Conservation (phyloP, 1,284 basidiomycete species). For the Ganoderma lucidum region DNA sequence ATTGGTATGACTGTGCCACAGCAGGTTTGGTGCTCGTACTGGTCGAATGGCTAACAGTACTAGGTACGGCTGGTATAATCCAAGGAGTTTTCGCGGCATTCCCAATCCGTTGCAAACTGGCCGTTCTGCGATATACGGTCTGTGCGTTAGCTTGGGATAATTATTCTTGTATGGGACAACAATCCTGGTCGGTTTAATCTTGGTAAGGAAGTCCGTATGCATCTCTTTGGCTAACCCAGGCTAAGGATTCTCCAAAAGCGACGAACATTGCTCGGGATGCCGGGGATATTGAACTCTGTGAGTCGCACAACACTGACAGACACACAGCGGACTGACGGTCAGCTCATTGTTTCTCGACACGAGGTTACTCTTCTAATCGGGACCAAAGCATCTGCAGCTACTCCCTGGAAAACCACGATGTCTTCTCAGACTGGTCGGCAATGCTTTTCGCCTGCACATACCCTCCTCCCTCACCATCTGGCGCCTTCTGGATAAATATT, state of each 20-base stretch:
- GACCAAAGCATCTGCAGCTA: background rate
- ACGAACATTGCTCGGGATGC: background rate
- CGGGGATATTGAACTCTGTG: background rate
- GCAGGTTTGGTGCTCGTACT: no score
- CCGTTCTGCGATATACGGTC: no score
- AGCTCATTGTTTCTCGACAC: background rate
- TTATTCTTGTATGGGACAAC: background rate
- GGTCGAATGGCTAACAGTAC: no score
- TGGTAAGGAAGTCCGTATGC: no score
- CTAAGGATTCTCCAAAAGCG: background rate
- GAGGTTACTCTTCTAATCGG: background rate
- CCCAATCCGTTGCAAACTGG: no score
- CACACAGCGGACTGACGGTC: background rate
- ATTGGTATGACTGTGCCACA: background rate
- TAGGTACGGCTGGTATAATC: no score
- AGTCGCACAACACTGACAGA: background rate
- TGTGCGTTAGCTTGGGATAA: no score
- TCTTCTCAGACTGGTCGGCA: background rate
- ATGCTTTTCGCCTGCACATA: background rate
- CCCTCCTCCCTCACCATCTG: background rate
- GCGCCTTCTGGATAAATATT: background rate
- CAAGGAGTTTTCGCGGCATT: no score
- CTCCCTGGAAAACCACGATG: background rate
- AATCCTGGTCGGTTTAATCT: no score
- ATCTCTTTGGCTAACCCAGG: background rate